Base-by-base conservation (phyloP, 352 stramenopile genomes). In the Phytophthora brassicae region DNA sequence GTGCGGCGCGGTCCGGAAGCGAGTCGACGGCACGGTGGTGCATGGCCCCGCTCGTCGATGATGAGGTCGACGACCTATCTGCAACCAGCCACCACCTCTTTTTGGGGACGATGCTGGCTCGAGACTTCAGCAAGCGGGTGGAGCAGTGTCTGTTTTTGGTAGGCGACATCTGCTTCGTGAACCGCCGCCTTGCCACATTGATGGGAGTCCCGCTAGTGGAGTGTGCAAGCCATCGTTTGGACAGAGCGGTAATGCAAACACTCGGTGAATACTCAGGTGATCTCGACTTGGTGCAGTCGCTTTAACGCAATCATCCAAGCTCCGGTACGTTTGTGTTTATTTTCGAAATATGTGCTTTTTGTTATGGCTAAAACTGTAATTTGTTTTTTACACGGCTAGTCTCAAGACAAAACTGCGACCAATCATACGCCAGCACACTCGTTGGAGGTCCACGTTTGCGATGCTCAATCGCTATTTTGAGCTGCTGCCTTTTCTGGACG, bases 1-100 rank as follows among this genome's bases (percentile, higher is more conserved):
- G n/a, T n/a, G n/a, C 28, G 19, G n/a, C 50, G 56, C 24, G 45
- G 46, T 29, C 14, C 47, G 56, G 47, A 57, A 64, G 46, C 46
- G 45, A 14, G 56, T 57, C 4, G 8, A 23, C 9, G 24, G 46
- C 1, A 64, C 56, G 5, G 56, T 45, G 3, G 4, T 55, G 48
- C 20, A 45, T 55, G 48, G 48, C 17, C 7, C 31, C 48, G 29
- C 48, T 55, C 33, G 3, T 55, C 6, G 43, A 55, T 23, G 48
- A 45, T 5, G 16, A 44, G 22, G 33, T n/a, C 14, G 48, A 36
- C 8, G 48, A n/a, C 4, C 13, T 36, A 0, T 55, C 48, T 14
- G 48, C 48, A n/a, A 4, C n/a, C 17, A 36, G n/a, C 2, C 31
- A 55, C 20, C 22, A 20, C 17, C 12, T 26, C 1, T 55, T 44